phyloP scores from a whole-genome alignment of 83 land plant genomes.

The Picea abies region DNA sequence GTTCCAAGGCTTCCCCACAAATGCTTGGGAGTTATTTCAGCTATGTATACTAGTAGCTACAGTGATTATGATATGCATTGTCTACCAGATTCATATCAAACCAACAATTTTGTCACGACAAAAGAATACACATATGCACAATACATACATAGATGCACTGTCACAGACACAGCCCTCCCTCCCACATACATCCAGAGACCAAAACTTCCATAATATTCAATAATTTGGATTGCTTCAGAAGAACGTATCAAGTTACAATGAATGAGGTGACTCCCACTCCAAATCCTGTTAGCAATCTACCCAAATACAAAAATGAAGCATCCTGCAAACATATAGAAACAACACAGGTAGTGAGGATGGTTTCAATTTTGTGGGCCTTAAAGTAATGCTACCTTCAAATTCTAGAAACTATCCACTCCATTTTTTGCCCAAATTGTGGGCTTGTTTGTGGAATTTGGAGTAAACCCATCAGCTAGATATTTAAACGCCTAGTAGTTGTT shows the following conservation, averaged over 20 bases:
- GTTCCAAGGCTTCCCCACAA: slow-evolving; percentile 85
- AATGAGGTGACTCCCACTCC: slow-evolving; percentile 39
- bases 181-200: too few species aligned
- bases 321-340: slow-evolving; percentile 7
- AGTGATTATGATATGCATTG: slow-evolving; percentile 21
- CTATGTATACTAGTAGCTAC: slow-evolving; percentile 85
- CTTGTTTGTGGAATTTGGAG: too few species aligned
- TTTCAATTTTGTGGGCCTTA: too few species aligned
- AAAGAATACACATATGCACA: not conserved
- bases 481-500: too few species aligned
- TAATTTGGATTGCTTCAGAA: not conserved
- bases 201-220: not conserved
- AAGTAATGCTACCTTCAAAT: too few species aligned
- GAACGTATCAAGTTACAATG: slow-evolving; percentile 19
- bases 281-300: slow-evolving; percentile 29
- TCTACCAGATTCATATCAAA: not conserved
- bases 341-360: not conserved
- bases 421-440: too few species aligned
- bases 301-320: slow-evolving; percentile 13
- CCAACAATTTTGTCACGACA: not conserved
- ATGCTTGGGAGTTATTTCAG: slow-evolving; percentile 85
- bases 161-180: too few species aligned
- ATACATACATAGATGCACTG: not conserved
- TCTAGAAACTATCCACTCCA: too few species aligned
- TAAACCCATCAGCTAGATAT: too few species aligned